Base-by-base conservation (phyloP, 148 eudicot species). In the Persicaria maculosa region DNA sequence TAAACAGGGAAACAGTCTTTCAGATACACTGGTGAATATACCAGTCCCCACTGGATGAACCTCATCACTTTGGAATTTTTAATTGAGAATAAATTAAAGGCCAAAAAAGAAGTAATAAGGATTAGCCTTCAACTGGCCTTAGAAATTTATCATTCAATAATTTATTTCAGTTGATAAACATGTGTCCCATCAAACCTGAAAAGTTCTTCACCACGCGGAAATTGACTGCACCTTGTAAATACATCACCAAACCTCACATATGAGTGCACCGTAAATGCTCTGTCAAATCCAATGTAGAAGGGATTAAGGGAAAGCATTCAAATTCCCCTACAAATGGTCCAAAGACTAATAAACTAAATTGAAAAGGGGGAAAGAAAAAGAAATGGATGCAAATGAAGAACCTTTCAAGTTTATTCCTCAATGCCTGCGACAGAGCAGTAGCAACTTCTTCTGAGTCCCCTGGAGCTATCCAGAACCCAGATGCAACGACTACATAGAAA, bases 381-480 rank as follows among this genome's bases (percentile, higher is more conserved):
- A 20, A 12, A 11, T 62, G 43, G 31, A 8, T 72, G 2, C 45
- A 75, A 78, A 12, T 20, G 16, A 47, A 72, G 31, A 73, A 94
- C 98, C 98, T 94, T 85, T 94, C 97, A 47, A 94, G 76, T 48
- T 91, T 86, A 73, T 88, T 91, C 84, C 88, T 87, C 55, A 94
- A 80, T 77, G 98, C 98, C 80, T 91, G 98, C 8, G 97, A 91
- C 72, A 94, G 79, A 78, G 98, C 98, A 80, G 83, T 75, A 7
- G 98, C 89, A 52, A 91, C 83, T 84, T 94, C 98, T 86, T 91
- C 97, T 3, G 97, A 90, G 74, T 91, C 97, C 59, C 98, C 98
- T 53, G 98, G 98, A 78, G 98, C 90, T 70, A 90, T 81, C 98
- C 98, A 94, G 44, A 88, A 72, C 78, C 98, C 98, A 80, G 95